Conservation (phyloP, 2,329 filamentous ascomycete genomes). For the Neonectria punicea region DNA sequence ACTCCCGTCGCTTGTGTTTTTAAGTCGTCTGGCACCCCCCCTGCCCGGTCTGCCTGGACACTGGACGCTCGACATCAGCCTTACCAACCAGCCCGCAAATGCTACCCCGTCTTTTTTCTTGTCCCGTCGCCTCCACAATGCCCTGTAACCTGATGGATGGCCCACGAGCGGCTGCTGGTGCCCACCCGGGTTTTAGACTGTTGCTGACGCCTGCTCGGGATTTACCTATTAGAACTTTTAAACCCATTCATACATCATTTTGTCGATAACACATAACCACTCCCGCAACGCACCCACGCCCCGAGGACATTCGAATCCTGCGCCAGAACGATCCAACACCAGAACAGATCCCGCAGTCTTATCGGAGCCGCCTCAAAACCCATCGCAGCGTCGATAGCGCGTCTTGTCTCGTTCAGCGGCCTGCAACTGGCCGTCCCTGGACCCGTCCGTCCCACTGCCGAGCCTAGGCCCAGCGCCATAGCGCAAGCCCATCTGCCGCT, state of each 20-base stretch:
- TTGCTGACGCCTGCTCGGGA: slow-evolving; percentile 18
- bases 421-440: slow-evolving; percentile 17
- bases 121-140: slow-evolving; percentile 28
- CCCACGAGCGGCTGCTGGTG: slow-evolving; percentile 25
- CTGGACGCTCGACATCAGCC: slow-evolving; percentile 26
- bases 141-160: slow-evolving; percentile 5
- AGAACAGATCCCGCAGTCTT: neutral
- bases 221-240: slow-evolving; percentile 8
- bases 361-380: neutral
- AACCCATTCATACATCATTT: slow-evolving; percentile 18
- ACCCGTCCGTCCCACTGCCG: slow-evolving; percentile 26
- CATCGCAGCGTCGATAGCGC: slow-evolving; percentile 13
- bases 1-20: slow-evolving; percentile 19
- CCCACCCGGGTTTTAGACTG: slow-evolving; percentile 15
- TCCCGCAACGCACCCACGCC: neutral
- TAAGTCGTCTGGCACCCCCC: slow-evolving; percentile 20
- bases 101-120: slow-evolving; percentile 30
- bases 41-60: slow-evolving; percentile 16
- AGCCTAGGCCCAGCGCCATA: slow-evolving; percentile 15
- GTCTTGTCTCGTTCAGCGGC: slow-evolving; percentile 13
- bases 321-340: neutral
- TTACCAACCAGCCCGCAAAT: slow-evolving; percentile 28
- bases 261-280: slow-evolving; percentile 11
- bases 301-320: neutral
- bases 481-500: slow-evolving; percentile 24